A percentile compares a stretch with the other conserved stretches of the same genome.
phyloP scores from a whole-genome alignment of 768 basidiomycete genomes.

The Russula dissimulans region DNA sequence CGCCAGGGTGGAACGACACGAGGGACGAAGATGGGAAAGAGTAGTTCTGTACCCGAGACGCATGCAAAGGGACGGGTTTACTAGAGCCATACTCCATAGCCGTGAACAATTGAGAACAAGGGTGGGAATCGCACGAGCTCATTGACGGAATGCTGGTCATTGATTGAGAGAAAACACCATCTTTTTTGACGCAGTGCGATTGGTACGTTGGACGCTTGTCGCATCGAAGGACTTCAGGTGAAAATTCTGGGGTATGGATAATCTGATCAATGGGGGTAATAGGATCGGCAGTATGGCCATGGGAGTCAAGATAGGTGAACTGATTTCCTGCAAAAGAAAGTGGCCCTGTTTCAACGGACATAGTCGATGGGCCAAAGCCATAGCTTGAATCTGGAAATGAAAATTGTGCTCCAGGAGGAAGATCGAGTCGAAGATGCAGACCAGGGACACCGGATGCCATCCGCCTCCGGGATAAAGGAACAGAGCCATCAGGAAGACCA shows the following conservation, averaged over 20 bases:
- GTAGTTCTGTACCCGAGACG: constrained; percentile 9
- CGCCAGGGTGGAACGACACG: neutral
- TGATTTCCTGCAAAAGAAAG: constrained; percentile 6
- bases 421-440: constrained; percentile 20
- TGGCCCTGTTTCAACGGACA: neutral
- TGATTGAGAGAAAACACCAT: neutral
- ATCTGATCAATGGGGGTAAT: constrained; percentile 25
- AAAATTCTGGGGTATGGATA: constrained; percentile 23
- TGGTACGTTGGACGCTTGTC: constrained; percentile 11
- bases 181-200: neutral
- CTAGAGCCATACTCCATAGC: neutral
- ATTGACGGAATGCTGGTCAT: neutral
- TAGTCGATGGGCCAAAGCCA: neutral
- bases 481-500: neutral
- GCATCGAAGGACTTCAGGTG: constrained; percentile 21
- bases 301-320: constrained; percentile 3
- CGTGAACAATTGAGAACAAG: neutral
- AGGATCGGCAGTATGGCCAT: constrained; percentile 9
- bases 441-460: constrained; percentile 26
- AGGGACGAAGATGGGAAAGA: constrained; percentile 14
- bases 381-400: constrained; percentile 18
- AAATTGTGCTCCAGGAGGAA: constrained; percentile 17
- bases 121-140: neutral
- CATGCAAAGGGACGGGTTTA: constrained; percentile 6
- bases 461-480: constrained; percentile 27